phyloP scores from a whole-genome alignment of 306 rosid genomes.

The Prunus mume region DNA sequence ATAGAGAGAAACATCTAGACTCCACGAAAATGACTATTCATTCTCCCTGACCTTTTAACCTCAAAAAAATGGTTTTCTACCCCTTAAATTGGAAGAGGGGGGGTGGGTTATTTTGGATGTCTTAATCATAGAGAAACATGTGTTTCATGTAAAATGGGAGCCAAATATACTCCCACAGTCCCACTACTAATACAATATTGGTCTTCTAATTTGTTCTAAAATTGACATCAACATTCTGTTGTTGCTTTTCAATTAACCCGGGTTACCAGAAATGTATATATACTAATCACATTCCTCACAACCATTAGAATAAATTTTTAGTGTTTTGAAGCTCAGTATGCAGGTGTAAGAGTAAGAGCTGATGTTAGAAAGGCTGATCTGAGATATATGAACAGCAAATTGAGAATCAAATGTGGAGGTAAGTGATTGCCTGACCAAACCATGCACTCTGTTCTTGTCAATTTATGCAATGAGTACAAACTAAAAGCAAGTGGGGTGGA shows the following conservation, averaged over 20 bases:
- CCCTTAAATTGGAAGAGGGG: background rate
- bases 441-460: conserved; percentile 30
- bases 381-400: conserved; percentile 5
- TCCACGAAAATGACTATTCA: conserved; percentile 42
- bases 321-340: conserved; percentile 6
- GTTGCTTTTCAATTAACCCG: conserved; percentile 20
- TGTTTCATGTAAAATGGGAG: conserved; percentile 9
- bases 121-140: background rate
- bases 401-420: conserved; percentile 38
- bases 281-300: conserved; percentile 6
- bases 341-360: conserved; percentile 9
- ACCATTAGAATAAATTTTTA: conserved; percentile 23
- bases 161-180: background rate
- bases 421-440: conserved; percentile 34
- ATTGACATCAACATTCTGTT: conserved; percentile 22
- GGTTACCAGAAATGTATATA: conserved; percentile 20
- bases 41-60: conserved; percentile 24
- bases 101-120: background rate
- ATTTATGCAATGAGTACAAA: conserved; percentile 15
- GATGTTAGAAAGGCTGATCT: background rate
- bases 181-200: background rate
- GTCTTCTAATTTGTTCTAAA: conserved; percentile 25
- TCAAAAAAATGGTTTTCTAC: conserved; percentile 27
- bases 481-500: conserved; percentile 35
- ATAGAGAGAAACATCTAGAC: conserved; percentile 55